A percentile compares a stretch with the other conserved stretches of the same genome.
Evolutionary conservation across 2,329 filamentous ascomycete genomes (phyloP).

Genomic region (Sclerotinia spermophila): DNA sequence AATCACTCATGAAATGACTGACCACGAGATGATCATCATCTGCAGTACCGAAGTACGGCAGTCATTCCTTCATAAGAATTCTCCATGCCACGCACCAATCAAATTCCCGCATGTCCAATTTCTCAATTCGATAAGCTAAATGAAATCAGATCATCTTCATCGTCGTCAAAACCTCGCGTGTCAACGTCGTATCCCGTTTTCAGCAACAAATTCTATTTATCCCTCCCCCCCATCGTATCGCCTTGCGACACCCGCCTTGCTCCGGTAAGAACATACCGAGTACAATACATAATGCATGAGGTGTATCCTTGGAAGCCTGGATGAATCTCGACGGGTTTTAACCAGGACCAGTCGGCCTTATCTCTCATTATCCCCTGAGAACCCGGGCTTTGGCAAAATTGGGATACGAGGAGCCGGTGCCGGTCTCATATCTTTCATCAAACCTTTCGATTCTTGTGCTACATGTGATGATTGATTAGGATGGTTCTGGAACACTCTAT

Average conservation of each 20-base stretch:
- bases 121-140: neutral
- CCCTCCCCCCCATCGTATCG: neutral
- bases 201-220: neutral
- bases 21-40: neutral
- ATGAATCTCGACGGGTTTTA: neutral
- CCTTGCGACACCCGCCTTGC: neutral
- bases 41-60: constrained; percentile 7
- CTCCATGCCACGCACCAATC: neutral
- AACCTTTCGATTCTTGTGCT: neutral
- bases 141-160: constrained; percentile 1
- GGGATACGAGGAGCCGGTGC: constrained; percentile 3
- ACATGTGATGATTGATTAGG: neutral
- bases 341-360: constrained; percentile 7
- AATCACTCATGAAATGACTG: neutral
- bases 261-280: constrained; percentile 6
- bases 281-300: constrained; percentile 2
- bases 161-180: neutral
- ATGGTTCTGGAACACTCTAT: neutral
- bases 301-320: neutral
- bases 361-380: constrained; percentile 1
- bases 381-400: constrained; percentile 6
- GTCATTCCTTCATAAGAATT: neutral
- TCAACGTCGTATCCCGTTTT: constrained; percentile 8
- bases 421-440: neutral
- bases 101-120: neutral